Evolutionary conservation across 352 stramenopile genomes (phyloP).

Genomic region (Phytopythium montanum): DNA sequence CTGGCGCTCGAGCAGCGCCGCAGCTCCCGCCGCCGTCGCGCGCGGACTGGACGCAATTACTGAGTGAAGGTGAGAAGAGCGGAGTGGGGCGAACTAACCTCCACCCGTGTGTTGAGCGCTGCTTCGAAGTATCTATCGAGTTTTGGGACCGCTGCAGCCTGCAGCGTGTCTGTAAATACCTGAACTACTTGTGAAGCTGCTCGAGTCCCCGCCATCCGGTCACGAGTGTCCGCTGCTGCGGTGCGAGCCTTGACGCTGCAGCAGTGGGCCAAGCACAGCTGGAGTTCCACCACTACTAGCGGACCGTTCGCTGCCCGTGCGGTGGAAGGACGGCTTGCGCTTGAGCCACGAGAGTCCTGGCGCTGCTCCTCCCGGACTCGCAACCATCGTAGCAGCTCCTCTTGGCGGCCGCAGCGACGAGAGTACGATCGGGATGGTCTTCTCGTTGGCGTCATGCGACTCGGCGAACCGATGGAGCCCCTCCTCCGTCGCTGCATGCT

Average conservation of each 20-base stretch:
- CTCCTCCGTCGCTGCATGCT: slow-evolving; percentile 34
- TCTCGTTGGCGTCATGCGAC: slow-evolving; percentile 55
- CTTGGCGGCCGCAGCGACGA: slow-evolving; percentile 22
- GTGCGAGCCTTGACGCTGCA: background rate
- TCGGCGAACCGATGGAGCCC: slow-evolving; percentile 60
- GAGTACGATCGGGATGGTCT: slow-evolving; percentile 56
- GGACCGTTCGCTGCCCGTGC: background rate
- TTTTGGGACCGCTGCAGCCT: background rate
- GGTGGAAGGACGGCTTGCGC: slow-evolving; percentile 1
- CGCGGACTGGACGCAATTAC: background rate
- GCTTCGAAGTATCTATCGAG: slow-evolving; percentile 8
- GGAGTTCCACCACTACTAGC: background rate
- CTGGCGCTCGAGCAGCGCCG: no score
- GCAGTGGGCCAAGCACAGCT: background rate
- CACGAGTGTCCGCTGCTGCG: background rate
- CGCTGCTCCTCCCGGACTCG: background rate
- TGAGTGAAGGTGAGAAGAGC: background rate
- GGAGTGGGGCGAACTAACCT: background rate
- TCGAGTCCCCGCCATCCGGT: background rate
- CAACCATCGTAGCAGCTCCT: background rate
- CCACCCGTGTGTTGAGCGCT: background rate
- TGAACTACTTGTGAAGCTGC: background rate
- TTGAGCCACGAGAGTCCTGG: slow-evolving; percentile 1
- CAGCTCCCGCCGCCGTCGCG: background rate
- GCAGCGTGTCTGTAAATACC: slow-evolving; percentile 4